These are phyloP conservation scores for Capsicum pubescens DNA, from an alignment of 257 asterid genomes.

Conservation along the genomic window DNA sequence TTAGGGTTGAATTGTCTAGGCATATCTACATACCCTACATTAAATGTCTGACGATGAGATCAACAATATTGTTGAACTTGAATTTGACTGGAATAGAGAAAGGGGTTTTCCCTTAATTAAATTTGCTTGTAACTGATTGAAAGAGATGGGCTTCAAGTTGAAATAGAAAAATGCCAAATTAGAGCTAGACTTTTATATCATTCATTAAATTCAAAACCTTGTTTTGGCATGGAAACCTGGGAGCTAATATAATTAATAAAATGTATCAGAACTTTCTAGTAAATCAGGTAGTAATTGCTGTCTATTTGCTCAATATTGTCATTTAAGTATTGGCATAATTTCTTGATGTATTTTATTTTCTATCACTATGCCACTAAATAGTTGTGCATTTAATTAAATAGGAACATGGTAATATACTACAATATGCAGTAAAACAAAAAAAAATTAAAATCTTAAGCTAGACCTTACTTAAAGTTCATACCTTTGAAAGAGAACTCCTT, in stretches of 20 bases:
- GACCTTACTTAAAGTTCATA: too few relatives aligned
- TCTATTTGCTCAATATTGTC: not conserved
- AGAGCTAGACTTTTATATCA: conserved; percentile 9
- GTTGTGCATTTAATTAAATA: too few relatives aligned
- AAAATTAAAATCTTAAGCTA: too few relatives aligned
- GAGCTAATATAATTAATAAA: not conserved
- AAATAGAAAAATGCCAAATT: conserved; percentile 29
- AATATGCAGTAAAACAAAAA: too few relatives aligned
- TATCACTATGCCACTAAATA: too few relatives aligned
- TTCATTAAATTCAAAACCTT: conserved; percentile 33
- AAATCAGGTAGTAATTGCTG: not conserved
- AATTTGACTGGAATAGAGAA: not conserved
- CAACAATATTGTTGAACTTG: conserved; percentile 5
- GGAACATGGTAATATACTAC: not conserved
- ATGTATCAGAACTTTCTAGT: not conserved
- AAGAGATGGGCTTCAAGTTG: conserved; percentile 33
- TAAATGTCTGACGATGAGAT: conserved; percentile 2
- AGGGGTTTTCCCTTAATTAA: not conserved
- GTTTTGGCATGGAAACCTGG: conserved; percentile 20
- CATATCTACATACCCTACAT: not conserved
- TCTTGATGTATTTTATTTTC: not conserved
- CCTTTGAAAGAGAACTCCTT: too few relatives aligned
- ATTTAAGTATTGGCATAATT: not conserved
- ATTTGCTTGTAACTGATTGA: conserved; percentile 21
- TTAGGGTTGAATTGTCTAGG: conserved; percentile 6